Evolutionary conservation across 139 green algal genomes (phyloP), one percentile per base, ranked within the genome.

Genomic region (Coccomyxa sp.): DNA sequence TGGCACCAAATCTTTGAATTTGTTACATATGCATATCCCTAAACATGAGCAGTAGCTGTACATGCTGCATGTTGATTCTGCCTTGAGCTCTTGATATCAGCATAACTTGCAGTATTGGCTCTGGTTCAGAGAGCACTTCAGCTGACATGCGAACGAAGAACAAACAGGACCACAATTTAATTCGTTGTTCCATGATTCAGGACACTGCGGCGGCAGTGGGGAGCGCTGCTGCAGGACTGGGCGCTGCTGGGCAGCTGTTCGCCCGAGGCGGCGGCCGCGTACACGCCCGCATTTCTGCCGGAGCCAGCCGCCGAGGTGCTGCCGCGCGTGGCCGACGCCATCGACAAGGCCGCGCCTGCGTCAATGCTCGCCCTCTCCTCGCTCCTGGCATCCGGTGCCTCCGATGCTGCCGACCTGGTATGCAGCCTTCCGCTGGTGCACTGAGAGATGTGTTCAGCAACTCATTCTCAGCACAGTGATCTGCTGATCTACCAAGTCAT

Each of bases 201-300:
- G 38, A 51, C 38, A 60, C 83, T 93, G 81, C 68, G 82, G 78
- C 77, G 58, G 31, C 81, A 91, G 67, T 93, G 90, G 89, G 79
- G 81, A 4, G 82, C 84, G 16, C 80, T 94, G 80, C 82, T 96
- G 18, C 82, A 91, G 51, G 92, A 96, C 84, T 87, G 88, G 51
- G 87, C 82, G 9, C 85, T 92, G 30, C 80, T 95, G 28, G 82
- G 57, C 38, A 51, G 38, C 38, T 51, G 38, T 51, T 51, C 38
- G 7, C 82, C 88, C 84, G 38, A 51, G 38, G 38, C 38, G 38
- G 0, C 89, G 91, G 74, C 85, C 82, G 3, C 78, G 85, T 1
- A 67, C 30, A 10, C 88, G 93, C 18, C 58, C 83, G 13, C 63
- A 80, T 9, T 71, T 76, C 15, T 91, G 93, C 87, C 84, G 76